Conservation (phyloP, 441 rosid species). For the Syzygium malaccense region DNA sequence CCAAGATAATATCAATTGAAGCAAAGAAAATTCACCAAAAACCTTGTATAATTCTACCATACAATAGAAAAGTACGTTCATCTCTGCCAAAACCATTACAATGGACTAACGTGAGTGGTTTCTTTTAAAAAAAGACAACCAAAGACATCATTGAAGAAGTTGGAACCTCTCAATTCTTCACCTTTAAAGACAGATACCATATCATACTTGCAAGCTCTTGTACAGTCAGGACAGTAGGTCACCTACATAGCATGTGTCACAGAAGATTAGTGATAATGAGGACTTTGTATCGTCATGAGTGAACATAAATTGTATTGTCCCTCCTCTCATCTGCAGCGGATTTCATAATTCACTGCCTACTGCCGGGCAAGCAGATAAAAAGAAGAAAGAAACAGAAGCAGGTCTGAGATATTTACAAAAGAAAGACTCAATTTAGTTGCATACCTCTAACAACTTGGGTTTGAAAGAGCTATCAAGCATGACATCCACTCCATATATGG, state of each 20-base stretch:
- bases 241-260: conserved; percentile 30
- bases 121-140: conserved; percentile 84
- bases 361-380: not conserved
- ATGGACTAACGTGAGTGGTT: conserved; percentile 40
- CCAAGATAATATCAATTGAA: not conserved
- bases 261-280: not conserved
- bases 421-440: conserved; percentile 11
- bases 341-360: not conserved
- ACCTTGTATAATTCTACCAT: not conserved
- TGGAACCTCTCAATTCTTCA: conserved; percentile 34
- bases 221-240: conserved; percentile 94
- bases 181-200: conserved; percentile 29
- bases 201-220: conserved; percentile 82
- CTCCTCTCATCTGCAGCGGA: not conserved
- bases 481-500: conserved; percentile 88
- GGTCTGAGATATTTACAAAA: not conserved
- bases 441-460: conserved; percentile 88
- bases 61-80: not conserved
- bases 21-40: not conserved
- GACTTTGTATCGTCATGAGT: not conserved
- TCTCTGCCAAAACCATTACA: conserved; percentile 21
- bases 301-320: not conserved
- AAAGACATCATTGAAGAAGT: conserved; percentile 72
- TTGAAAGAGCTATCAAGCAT: conserved; percentile 73
- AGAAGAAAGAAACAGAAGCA: not conserved